Conservation (phyloP, 331 rosid species). For the Cucumis variabilis region DNA sequence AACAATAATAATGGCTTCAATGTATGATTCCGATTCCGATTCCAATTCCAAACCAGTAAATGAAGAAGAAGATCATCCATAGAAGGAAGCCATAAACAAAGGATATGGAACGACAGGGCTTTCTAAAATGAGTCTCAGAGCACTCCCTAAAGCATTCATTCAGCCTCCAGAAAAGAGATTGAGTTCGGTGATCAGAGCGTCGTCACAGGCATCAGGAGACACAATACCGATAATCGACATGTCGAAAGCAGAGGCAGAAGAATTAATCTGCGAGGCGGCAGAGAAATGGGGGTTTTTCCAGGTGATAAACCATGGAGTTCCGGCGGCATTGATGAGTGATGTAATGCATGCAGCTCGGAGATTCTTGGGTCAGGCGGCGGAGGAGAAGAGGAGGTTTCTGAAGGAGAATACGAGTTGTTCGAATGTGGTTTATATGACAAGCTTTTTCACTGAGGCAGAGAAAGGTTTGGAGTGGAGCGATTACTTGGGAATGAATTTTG, state of each 20-base stretch:
- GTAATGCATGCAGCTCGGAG: conserved; percentile 54
- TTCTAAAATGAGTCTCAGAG: conserved; percentile 47
- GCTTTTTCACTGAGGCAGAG: conserved; percentile 59
- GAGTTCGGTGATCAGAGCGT: neutral
- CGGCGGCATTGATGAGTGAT: conserved; percentile 46
- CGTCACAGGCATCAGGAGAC: neutral
- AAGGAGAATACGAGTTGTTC: conserved; percentile 1
- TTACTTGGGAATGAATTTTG: conserved; percentile 57
- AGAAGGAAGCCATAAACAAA: conserved; percentile 33
- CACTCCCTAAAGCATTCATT: conserved; percentile 47
- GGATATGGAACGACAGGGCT: conserved; percentile 63
- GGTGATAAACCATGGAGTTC: conserved; percentile 60
- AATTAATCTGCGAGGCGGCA: conserved; percentile 57
- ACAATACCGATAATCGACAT: conserved; percentile 57
- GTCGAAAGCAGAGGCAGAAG: conserved; percentile 41
- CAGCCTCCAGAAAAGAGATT: conserved; percentile 50
- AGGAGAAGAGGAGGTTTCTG: conserved; percentile 54
- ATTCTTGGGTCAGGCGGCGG: conserved; percentile 50
- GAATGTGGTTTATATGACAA: conserved; percentile 39
- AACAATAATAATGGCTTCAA: neutral
- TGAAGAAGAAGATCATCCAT: neutral
- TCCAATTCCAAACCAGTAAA: neutral
- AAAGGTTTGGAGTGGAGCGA: conserved; percentile 71
- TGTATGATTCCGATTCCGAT: too few species aligned
- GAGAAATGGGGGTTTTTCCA: conserved; percentile 67